Evolutionary conservation across 495 filamentous ascomycete genomes (phyloP), one percentile per base, ranked within the genome.

Genomic region (Trichoderma virens): DNA sequence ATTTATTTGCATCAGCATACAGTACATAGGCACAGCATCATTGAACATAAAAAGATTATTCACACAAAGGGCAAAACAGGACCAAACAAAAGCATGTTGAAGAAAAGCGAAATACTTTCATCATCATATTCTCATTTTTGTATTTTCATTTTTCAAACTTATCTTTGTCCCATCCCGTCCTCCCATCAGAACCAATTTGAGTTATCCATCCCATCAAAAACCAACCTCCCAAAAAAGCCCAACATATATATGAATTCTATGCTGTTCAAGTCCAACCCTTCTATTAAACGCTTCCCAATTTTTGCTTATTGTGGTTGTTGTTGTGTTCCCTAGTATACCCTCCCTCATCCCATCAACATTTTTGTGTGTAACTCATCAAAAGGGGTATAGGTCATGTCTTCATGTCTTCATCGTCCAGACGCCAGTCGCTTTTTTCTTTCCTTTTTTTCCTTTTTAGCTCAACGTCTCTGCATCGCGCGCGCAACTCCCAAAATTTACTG

Each of bases 401-500:
- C 51, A 30, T 56, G 51, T 56, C 51, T 56, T 56, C 51, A 56
- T 56, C 51, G 51, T 56, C 51, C 28, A 47, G 43, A 47, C 20
- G 2, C 51, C 51, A 56, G 9, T 30, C 20, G 23, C 9, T 39
- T 41, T 7, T 61, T 30, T 1, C 9, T 31, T 51, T 18, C n/a
- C 16, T 7, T 47, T 23, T 47, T 3, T 20, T 47, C 43, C 38
- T 18, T 41, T 41, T n/a, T n/a, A n/a, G n/a, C n/a, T 35, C 32
- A 11, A 11, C 32, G 11, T 35, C 32, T 35, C 11, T 35, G 4
- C 4, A 35, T 35, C 14, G 4, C 20, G n/a, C n/a, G n/a, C 5
- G 3, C 41, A 45, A 16, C 41, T 14, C 16, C 41, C n/a, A 39
- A n/a, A 54, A 8, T 45, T 67, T 68, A 75, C 23, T 35, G 62